Conservation (phyloP, 2,329 filamentous ascomycete genomes). For the Cryoendolithus antarcticus region DNA sequence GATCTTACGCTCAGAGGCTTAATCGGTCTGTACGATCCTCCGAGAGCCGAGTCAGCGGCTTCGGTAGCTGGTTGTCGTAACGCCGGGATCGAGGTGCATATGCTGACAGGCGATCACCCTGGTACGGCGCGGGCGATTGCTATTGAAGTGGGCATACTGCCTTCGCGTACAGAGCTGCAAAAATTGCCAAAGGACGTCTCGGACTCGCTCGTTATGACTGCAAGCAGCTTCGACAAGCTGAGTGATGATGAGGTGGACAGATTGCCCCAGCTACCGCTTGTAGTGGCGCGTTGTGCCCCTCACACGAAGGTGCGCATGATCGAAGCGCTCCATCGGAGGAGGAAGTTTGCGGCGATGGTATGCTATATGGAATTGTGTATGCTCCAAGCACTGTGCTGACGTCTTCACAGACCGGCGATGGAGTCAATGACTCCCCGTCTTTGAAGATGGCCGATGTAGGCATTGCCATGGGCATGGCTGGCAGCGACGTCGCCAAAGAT, state of each 20-base stretch:
- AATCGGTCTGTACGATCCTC: constrained; percentile 76
- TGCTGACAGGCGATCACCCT: constrained; percentile 77
- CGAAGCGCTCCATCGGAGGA: constrained; percentile 66
- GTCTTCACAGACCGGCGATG: constrained; percentile 52
- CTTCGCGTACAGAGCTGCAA: constrained; percentile 38
- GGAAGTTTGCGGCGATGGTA: constrained; percentile 63
- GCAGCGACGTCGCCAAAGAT: constrained; percentile 75
- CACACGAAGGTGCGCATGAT: constrained; percentile 88
- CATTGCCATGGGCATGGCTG: constrained; percentile 74
- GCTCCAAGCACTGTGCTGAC: background rate
- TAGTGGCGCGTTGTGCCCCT: constrained; percentile 73
- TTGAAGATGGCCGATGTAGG: constrained; percentile 72
- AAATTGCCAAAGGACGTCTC: constrained; percentile 50
- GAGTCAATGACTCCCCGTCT: constrained; percentile 76
- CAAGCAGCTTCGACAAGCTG: constrained; percentile 47
- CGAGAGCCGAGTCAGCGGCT: constrained; percentile 63
- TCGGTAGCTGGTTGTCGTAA: constrained; percentile 58
- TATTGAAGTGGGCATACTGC: constrained; percentile 63
- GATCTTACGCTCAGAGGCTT: constrained; percentile 64
- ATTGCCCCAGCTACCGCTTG: constrained; percentile 64
- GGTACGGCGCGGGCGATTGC: constrained; percentile 70
- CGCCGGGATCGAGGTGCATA: constrained; percentile 68
- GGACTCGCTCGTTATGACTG: constrained; percentile 58
- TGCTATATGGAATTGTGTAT: background rate
- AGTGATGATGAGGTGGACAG: constrained; percentile 62